Evolutionary conservation across 2,329 filamentous ascomycete genomes (phyloP), one percentile per base, ranked within the genome.

Genomic region (Eurotiales sp.): DNA sequence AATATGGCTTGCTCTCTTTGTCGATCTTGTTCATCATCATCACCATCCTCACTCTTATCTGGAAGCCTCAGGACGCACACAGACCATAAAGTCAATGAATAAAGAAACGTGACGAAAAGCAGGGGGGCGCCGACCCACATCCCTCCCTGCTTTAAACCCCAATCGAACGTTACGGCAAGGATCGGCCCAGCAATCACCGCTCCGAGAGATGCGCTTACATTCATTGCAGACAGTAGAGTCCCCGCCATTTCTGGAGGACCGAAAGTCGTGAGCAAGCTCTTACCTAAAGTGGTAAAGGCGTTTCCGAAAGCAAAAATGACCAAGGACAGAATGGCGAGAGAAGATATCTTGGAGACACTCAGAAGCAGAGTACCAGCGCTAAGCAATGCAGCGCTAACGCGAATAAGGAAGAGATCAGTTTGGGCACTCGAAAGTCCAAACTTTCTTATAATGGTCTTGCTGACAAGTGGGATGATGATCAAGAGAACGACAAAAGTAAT

Each of bases 161-260:
- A 48, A 32, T 48, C 34, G 36, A 48, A 48, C 36, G 40, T 21
- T 22, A 48, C 46, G 7, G 46, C 46, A 15, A 48, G 39, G 34
- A 41, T 39, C 34, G 46, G 46, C 40, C 46, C 46, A 48, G 46
- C 46, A 48, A 41, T 48, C 36, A 48, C 34, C 34, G 46, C 46
- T 48, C 46, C 46, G 34, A 48, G 46, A 22, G 46, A 48, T 41
- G 46, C 46, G 23, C 46, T 48, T 40, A 48, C 34, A 48, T 48
- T 48, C 46, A 48, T 48, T 41, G 46, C 46, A 40, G 46, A 48
- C n/a, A 48, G 46, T 40, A 48, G 15, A 29, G 46, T 48, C 34
- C 46, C 46, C 46, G 46, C 46, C 34, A 48, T 41, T 21, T 39
- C 46, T 8, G 46, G 46, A 21, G 46, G 46, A 17, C 46, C 46